Evolutionary conservation across 768 basidiomycete genomes (phyloP), one percentile per base, ranked within the genome.

Genomic region (Trametes villosa): DNA sequence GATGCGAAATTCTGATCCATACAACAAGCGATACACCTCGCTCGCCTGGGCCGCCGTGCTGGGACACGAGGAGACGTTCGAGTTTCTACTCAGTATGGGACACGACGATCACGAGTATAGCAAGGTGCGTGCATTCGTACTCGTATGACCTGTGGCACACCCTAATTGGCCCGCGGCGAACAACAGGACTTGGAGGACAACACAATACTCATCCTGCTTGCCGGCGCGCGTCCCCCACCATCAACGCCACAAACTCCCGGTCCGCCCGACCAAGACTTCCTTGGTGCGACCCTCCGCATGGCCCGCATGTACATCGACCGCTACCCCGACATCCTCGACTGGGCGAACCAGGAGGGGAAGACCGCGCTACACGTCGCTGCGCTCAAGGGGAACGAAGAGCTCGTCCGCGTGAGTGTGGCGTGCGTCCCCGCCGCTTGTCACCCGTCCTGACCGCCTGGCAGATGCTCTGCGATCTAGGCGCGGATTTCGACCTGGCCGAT

Each of bases 61-160:
- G 38, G 94, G 92, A 0, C 87, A 92, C 62, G 89, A 96, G 70
- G 95, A 96, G 71, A 94, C 92, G 1, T 98, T 96, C 66, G 94
- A 97, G 69, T 97, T 89, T 75, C 79, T 98, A 55, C 78, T 96
- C 53, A 84, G 80, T 63, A 86, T 83, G 22, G 94, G 94, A 31
- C 96, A 97, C 72, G 96, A 98, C 72, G 95, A 98, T 70, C 88
- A 91, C 57, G 96, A 98, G 74, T 78, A 94, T 61, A 95, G 90
- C 76, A 86, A 86, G 81, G 96, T 95, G 70, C 68, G 88, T 12
- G 26, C 36, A 30, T 59, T 47, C 13, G 6, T 9, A 6, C 27
- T 54, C 48, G 44, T 9, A 22, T 11, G 27, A 36, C 9, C 44
- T 13, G 34, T 58, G 40, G 56, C 56, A 57, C 11, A 18, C 40